Evolutionary conservation across 371 early-diverging fungal species (phyloP).

Genomic region (Mucor mucedo): DNA sequence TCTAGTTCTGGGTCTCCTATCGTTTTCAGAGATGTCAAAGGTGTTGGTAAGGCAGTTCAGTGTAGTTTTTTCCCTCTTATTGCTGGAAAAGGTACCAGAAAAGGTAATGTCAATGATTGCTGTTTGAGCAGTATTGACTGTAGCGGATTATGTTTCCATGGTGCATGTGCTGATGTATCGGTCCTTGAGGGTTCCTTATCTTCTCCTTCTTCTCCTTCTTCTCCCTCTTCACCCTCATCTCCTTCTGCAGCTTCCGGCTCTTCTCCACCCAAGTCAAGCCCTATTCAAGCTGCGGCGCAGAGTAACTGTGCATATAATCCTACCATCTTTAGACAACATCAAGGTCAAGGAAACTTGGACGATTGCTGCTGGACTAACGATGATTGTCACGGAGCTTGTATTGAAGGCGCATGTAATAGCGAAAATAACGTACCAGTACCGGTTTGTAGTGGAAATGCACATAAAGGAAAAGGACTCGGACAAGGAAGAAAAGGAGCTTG

Average conservation of each 20-base stretch:
- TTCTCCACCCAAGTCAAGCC: no score
- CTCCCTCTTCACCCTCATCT: no score
- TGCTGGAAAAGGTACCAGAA: neutral
- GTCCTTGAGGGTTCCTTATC: neutral
- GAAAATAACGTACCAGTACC: neutral
- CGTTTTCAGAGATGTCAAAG: neutral
- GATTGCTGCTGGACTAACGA: conserved; percentile 1
- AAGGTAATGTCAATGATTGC: neutral
- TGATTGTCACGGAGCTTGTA: conserved; percentile 23
- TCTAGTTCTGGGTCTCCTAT: neutral
- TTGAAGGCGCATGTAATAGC: conserved; percentile 19
- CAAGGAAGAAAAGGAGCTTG: conserved; percentile 6
- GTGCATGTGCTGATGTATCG: neutral
- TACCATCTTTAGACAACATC: neutral
- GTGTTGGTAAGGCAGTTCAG: neutral
- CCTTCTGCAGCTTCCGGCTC: no score
- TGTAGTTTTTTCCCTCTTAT: neutral
- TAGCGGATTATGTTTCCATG: neutral
- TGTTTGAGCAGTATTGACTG: conserved; percentile 2
- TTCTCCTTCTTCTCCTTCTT: neutral
- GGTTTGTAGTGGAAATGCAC: conserved; percentile 6
- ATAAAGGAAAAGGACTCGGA: conserved; percentile 18
- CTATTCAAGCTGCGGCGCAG: neutral
- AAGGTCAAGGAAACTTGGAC: conserved; percentile 15
- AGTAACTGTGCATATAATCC: neutral